Evolutionary conservation across 2,329 filamentous ascomycete genomes (phyloP), one percentile per base, ranked within the genome.

Genomic region (Scedosporium apiospermum): DNA sequence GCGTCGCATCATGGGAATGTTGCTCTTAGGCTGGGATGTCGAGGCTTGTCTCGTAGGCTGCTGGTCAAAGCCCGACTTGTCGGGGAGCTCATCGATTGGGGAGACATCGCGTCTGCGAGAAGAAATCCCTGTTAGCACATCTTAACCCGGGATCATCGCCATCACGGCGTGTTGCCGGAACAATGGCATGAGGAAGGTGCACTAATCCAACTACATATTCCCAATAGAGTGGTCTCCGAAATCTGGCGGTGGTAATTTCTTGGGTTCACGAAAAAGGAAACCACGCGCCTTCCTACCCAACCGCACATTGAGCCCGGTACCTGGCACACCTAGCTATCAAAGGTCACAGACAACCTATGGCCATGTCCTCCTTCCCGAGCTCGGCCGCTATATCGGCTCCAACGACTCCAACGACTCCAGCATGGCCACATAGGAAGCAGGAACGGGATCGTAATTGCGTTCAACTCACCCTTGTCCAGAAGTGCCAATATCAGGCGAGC

Each of bases 1-100:
- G 55, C 79, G 79, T 49, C 81, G 81, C 77, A 83, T 77, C 68
- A 73, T 78, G 23, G 81, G 79, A 61, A 84, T 82, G 63, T 77
- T 80, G 65, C 74, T 78, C 57, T 44, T 53, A 34, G 49, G 14
- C 14, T 57, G 60, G n/a, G 44, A 27, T 38, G 53, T 44, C 18
- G 53, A 16, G 2, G 41, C 21, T n/a, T 49, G 44, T 18, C 23
- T 42, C 16, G 57, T 16, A 10, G 46, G 62, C 10, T 27, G 27
- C 26, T 9, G 65, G 66, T 58, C 65, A 18, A 68, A 63, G 63
- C 74, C 75, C 66, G 72, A 72, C 68, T 73, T 68, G 61, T 75
- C 74, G 62, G 71, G 69, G 23, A 70, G 68, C 64, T 80, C 80
- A 61, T 83, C 80, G 44, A 84, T 79, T 30, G 82, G 82, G 41